Evolutionary conservation across 2,329 filamentous ascomycete species (phyloP), one percentile per base, ranked within the genome.

Genomic region (Coleophoma crateriformis): DNA sequence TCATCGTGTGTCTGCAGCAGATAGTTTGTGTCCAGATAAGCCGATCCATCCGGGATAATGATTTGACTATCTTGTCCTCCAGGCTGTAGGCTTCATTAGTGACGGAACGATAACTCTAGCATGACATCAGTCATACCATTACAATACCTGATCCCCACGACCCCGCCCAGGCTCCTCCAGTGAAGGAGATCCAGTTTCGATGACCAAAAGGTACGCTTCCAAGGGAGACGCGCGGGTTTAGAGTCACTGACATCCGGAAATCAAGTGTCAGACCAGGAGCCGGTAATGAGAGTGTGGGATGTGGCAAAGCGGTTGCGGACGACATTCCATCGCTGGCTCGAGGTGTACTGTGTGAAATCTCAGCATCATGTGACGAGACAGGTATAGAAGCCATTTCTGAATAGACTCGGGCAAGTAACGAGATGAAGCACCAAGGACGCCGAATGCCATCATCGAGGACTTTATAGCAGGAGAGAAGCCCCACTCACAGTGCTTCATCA

Each of bases 111-210:
- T 10, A 2, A 46, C 38, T 32, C 8, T 33, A 12, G 32, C 39
- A 41, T 17, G 20, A 15, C 15, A 4, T 14, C 12, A 10, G 33
- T 51, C 54, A 32, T 54, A 64, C 63, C 32, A 75, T 61, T 52
- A 76, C 69, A 33, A 68, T 70, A 27, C 74, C 75, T 46, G 72
- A 69, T 45, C 73, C 74, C 65, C 75, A 77, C 1, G 67, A 71
- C 7, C 72, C 75, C 7, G 70, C 71, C 73, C 74, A 78, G 11
- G 63, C 65, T 2, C 75, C 74, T 10, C 69, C 69, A 7, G 68
- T 67, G 46, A 77, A 72, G 12, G 73, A 73, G 27, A 74, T 74
- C 61, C 75, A 76, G 55, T 77, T 75, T 50, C 74, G 70, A 49
- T 70, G 67, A 33, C 68, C 70, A n/a, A 62, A 59, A 33, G 64